These are phyloP conservation scores for Serendipita sp. DNA, from an alignment of 768 basidiomycete species.

Conservation along the genomic window DNA sequence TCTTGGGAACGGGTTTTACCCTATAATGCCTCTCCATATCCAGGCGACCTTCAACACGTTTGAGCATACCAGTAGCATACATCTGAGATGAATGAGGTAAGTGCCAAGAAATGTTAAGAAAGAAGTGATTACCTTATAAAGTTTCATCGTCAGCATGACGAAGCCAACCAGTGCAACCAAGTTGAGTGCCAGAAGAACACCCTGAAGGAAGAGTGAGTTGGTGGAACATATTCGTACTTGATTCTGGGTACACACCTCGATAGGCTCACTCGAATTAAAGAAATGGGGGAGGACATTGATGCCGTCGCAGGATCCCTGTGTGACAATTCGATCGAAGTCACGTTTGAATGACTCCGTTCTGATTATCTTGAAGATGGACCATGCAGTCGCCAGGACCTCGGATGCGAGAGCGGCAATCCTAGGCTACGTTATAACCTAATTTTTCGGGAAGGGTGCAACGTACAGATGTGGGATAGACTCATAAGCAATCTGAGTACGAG, in stretches of 20 bases:
- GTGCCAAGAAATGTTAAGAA: neutral
- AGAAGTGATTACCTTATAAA: neutral
- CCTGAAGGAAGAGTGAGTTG: neutral
- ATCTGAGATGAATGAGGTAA: neutral
- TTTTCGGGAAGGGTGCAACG: neutral
- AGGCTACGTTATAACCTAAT: neutral
- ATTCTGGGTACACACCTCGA: neutral
- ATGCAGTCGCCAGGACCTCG: neutral
- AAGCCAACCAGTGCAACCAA: neutral
- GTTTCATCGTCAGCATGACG: neutral
- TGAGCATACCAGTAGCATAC: neutral
- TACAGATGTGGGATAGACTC: conserved; percentile 6
- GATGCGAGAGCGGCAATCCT: neutral
- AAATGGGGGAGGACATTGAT: neutral
- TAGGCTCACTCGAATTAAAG: neutral
- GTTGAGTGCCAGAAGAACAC: neutral
- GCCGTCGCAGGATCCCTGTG: neutral
- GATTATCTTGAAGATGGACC: neutral
- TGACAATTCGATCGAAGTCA: neutral
- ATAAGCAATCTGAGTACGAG: neutral
- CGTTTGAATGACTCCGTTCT: neutral
- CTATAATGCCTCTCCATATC: neutral
- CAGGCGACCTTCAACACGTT: neutral
- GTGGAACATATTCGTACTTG: neutral
- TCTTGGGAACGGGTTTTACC: neutral